Evolutionary conservation across 176 grass and related monocot species (phyloP).

Genomic region (Oryza australiensis): DNA sequence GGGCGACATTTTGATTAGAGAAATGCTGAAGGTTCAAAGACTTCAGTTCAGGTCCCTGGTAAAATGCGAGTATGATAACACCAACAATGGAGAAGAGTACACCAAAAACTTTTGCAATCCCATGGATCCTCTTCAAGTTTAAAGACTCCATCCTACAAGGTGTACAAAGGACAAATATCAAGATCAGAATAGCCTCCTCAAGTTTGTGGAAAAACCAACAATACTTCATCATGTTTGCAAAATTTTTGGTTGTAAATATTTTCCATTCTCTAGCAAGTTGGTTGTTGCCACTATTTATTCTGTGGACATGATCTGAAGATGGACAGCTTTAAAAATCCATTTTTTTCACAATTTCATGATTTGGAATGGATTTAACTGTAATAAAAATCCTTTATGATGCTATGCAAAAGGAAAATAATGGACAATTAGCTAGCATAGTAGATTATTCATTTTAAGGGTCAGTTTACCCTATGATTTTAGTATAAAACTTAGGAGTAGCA

Average conservation of each 20-base stretch:
- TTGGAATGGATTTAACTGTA: not conserved
- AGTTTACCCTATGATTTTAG: not conserved
- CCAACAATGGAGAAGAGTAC: conserved; percentile 38
- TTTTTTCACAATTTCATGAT: not conserved
- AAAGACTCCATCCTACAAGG: conserved; percentile 55
- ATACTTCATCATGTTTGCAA: not conserved
- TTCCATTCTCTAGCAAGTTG: not conserved
- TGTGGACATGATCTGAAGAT: not conserved
- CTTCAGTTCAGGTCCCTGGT: conserved; percentile 51
- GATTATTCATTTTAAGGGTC: not conserved
- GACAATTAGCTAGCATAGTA: not conserved
- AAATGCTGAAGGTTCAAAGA: conserved; percentile 45
- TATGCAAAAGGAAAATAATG: not conserved
- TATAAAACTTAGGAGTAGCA: not conserved
- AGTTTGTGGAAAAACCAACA: not conserved
- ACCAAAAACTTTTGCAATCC: conserved; percentile 43
- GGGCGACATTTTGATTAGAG: not conserved
- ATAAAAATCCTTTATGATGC: not conserved
- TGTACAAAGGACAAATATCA: not conserved
- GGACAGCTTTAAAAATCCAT: not conserved
- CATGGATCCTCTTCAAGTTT: conserved; percentile 50
- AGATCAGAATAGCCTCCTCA: not conserved
- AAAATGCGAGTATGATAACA: conserved; percentile 53
- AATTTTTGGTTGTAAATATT: not conserved
- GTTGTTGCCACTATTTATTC: not conserved